These are phyloP conservation scores for Trichophaea hybrida DNA, from an alignment of 2,329 filamentous ascomycete genomes.

Conservation along the genomic window DNA sequence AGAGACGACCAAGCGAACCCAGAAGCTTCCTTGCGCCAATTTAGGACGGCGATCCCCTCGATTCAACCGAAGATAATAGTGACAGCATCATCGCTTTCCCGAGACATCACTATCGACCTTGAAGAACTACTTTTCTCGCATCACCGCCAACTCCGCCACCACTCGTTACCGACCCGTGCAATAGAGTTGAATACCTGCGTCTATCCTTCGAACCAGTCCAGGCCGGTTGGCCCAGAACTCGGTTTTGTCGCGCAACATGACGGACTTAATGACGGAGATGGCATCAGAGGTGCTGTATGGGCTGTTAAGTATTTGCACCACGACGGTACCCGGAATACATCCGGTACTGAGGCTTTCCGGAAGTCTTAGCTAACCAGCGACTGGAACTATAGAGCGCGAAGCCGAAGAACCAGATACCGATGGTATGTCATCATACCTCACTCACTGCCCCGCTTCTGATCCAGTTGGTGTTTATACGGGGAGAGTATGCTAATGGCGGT, in stretches of 20 bases:
- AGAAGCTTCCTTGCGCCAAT: background rate
- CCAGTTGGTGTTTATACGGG: too few species aligned
- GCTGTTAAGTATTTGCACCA: slow-evolving; percentile 15
- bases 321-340: background rate
- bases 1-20: background rate
- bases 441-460: too few species aligned
- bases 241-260: too few species aligned
- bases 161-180: background rate
- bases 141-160: background rate
- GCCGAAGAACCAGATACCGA: slow-evolving; percentile 38
- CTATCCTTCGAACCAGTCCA: too few species aligned
- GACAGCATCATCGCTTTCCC: background rate
- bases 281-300: slow-evolving; percentile 15
- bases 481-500: background rate
- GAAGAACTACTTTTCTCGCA: background rate
- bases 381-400: slow-evolving; percentile 32
- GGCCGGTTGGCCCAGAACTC: too few species aligned
- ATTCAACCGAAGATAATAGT: background rate
- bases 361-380: background rate
- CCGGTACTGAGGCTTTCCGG: background rate
- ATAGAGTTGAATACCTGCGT: too few species aligned
- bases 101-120: background rate
- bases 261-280: background rate
- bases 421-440: slow-evolving; percentile 30
- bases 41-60: background rate